Evolutionary conservation across 371 early-diverging fungal species (phyloP).

Genomic region (Dinochytrium kinnereticum): DNA sequence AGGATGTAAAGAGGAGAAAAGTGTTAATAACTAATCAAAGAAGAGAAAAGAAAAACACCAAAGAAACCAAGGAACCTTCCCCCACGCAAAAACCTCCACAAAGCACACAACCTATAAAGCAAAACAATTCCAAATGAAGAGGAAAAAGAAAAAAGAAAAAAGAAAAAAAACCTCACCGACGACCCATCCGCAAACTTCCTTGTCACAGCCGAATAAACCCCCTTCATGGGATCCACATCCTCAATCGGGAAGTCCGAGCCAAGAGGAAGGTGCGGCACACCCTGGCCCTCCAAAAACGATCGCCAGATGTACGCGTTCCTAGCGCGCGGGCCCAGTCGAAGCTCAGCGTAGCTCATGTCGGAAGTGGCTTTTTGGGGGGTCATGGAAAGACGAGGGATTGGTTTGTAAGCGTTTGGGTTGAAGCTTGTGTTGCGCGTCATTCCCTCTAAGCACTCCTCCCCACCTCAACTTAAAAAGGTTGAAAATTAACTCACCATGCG

Average conservation of each 20-base stretch:
- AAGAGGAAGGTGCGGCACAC: slow-evolving; percentile 39
- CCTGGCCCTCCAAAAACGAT: slow-evolving; percentile 43
- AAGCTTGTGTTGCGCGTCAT: no score
- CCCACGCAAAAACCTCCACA: no score
- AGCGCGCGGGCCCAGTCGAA: slow-evolving; percentile 44
- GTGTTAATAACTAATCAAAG: no score
- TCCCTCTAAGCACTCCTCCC: no score
- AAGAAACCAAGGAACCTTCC: no score
- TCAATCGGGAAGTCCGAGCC: slow-evolving; percentile 60
- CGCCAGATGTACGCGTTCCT: slow-evolving; percentile 49
- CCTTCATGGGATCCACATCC: slow-evolving; percentile 46
- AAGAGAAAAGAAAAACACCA: no score
- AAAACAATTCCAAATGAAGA: no score
- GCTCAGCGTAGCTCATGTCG: slow-evolving; percentile 53
- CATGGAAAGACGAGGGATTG: neutral
- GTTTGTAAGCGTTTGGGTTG: no score
- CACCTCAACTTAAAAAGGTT: no score
- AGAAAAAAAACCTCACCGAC: slow-evolving; percentile 34
- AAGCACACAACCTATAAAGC: no score
- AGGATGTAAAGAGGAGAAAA: no score
- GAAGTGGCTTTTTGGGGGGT: slow-evolving; percentile 37
- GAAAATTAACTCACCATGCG: slow-evolving; percentile 41
- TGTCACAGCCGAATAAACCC: slow-evolving; percentile 57
- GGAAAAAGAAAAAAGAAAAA: slow-evolving; percentile 10
- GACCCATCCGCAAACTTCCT: slow-evolving; percentile 39